These are phyloP conservation scores for Colletotrichum plurivorum DNA, from an alignment of 2,329 filamentous ascomycete species.

Conservation along the genomic window DNA sequence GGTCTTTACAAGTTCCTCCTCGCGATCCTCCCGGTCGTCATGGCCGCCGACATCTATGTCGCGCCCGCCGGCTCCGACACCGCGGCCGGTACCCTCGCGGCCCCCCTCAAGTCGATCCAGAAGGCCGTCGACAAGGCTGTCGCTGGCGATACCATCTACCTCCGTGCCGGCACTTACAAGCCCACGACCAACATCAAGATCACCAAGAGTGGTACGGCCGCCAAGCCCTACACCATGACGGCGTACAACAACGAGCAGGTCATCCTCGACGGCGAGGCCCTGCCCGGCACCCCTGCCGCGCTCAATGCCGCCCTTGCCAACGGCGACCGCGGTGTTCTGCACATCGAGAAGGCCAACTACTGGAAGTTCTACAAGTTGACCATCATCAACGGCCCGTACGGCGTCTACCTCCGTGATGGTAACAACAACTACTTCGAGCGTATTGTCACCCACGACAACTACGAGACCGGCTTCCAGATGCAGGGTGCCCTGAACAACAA, in stretches of 20 bases:
- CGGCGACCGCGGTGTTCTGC: slow-evolving; percentile 60
- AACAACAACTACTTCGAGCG: slow-evolving; percentile 55
- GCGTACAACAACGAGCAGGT: slow-evolving; percentile 60
- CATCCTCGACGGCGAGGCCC: slow-evolving; percentile 60
- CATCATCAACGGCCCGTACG: slow-evolving; percentile 55
- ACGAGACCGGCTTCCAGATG: slow-evolving; percentile 55
- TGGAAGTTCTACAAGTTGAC: slow-evolving; percentile 56
- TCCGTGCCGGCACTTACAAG: slow-evolving; percentile 54
- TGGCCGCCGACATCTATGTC: slow-evolving; percentile 58
- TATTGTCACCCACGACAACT: slow-evolving; percentile 55
- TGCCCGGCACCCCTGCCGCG: slow-evolving; percentile 57
- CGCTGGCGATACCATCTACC: slow-evolving; percentile 58
- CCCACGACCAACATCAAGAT: slow-evolving; percentile 63
- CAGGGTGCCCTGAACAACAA: slow-evolving; percentile 52
- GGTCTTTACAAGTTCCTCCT: slow-evolving; percentile 39
- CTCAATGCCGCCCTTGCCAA: slow-evolving; percentile 56
- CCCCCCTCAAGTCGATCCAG: slow-evolving; percentile 62
- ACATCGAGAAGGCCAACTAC: slow-evolving; percentile 56
- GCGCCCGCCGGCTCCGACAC: slow-evolving; percentile 58
- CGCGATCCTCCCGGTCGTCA: slow-evolving; percentile 34
- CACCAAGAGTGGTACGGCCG: slow-evolving; percentile 57
- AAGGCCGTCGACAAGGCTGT: slow-evolving; percentile 59
- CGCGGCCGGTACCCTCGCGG: slow-evolving; percentile 53
- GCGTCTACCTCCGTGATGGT: slow-evolving; percentile 52
- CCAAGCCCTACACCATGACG: slow-evolving; percentile 57